Base-by-base conservation (phyloP, 192 early-diverging fungal species). In the Podochytrium sp. region DNA sequence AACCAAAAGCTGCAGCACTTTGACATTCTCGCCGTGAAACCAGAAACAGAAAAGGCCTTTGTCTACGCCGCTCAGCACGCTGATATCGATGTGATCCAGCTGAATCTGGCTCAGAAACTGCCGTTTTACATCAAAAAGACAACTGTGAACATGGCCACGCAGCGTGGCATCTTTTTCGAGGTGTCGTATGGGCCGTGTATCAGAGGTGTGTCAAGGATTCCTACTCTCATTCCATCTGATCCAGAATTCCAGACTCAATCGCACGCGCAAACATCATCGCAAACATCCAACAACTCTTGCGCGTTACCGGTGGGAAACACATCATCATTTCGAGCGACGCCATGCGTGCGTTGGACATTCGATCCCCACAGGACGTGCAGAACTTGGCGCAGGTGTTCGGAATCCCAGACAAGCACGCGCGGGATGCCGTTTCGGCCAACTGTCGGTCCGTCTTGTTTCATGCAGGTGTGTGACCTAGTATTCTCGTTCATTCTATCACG, bases 41-140 rank as follows among this genome's bases (percentile, higher is more conserved):
- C 93, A 2, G 84, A 78, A 0, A 88, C 78, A 35, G 91, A 95
- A 78, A 91, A 92, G 34, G 75, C 87, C 1, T 92, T 94, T 47
- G 20, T 18, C 16, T 30, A 41, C 6, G 91, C 92, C 7, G 94
- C 92, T 68, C 65, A 78, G 23, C 79, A 83, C 32, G 78, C 86
- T 34, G 93, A 95, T 41, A 76, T 93, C 25, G 95, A 96, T 73
- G 90, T 96, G 41, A 94, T 96, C 41, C 87, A 90, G 35, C 75
- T 96, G 16, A 94, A 94, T 63, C 76, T 90, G 75, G 77, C 80
- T 25, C 58, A 82, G 58, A 79, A 91, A 42, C 65, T 95, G 35
- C 88, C 89, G 29, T 92, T 91, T 75, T 86, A 83, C 77, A 53
- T 95, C 49, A 89, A 90, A 70, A 78, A 84, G 55, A 75, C 88